Percentiles rank a stretch among this genome's conserved stretches.
These are phyloP conservation scores for Alternaria arbusti DNA, from an alignment of 2,329 filamentous ascomycete genomes.

Conservation along the genomic window DNA sequence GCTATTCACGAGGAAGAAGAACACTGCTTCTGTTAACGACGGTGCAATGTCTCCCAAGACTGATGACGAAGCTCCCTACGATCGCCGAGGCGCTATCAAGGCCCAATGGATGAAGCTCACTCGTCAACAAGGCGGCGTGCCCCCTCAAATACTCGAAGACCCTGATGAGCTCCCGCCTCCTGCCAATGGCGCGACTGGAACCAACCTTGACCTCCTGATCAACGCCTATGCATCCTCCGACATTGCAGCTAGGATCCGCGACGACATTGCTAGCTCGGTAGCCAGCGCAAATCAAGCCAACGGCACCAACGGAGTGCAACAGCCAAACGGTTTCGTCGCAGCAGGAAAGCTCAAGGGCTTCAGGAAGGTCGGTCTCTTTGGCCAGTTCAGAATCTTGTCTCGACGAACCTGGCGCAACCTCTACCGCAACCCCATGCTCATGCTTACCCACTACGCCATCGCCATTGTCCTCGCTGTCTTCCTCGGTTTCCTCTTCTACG, in stretches of 20 bases:
- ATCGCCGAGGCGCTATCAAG: slow-evolving; percentile 58
- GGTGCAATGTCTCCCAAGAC: slow-evolving; percentile 64
- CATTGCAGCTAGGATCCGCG: slow-evolving; percentile 73
- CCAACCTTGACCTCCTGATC: slow-evolving; percentile 83
- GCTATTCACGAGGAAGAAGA: slow-evolving; percentile 83
- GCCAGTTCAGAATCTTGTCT: slow-evolving; percentile 90
- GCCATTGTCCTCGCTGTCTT: slow-evolving; percentile 93
- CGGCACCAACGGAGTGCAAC: slow-evolving; percentile 63
- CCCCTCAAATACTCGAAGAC: slow-evolving; percentile 72
- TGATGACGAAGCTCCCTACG: slow-evolving; percentile 64
- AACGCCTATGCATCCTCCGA: slow-evolving; percentile 77
- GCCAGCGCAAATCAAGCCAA: slow-evolving; percentile 71
- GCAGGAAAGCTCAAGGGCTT: slow-evolving; percentile 77
- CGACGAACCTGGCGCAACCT: slow-evolving; percentile 94
- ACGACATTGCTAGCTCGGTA: slow-evolving; percentile 79
- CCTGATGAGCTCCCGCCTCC: slow-evolving; percentile 65
- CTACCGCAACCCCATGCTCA: slow-evolving; percentile 96
- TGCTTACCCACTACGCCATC: slow-evolving; percentile 98
- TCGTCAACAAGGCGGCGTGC: slow-evolving; percentile 59
- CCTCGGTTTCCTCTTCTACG: slow-evolving; percentile 95
- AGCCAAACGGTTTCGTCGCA: slow-evolving; percentile 59
- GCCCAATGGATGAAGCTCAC: slow-evolving; percentile 67
- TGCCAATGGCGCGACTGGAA: slow-evolving; percentile 64
- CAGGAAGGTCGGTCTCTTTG: slow-evolving; percentile 75
- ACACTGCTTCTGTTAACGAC: slow-evolving; percentile 57